Evolutionary conservation across 2,329 filamentous ascomycete genomes (phyloP), one percentile per base, ranked within the genome.

Genomic region (Harringtonia lauricola): DNA sequence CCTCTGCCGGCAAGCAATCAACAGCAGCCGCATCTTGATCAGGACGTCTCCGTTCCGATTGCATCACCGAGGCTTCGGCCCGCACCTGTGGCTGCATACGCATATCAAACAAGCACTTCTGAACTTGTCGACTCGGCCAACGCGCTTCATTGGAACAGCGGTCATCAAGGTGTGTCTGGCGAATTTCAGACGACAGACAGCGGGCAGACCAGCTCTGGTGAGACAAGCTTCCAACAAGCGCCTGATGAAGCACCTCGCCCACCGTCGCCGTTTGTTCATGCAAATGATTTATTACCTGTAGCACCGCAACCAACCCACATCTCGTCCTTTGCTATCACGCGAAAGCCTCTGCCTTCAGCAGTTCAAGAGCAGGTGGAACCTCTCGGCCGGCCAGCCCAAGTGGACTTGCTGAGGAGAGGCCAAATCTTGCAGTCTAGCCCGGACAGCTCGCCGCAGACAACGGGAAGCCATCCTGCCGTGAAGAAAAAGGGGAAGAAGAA

Each of bases 301-400:
- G 85, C 85, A 41, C 84, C 86, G 22, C 84, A 86, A 55, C 83
- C 86, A 42, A 79, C 80, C 39, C 81, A 85, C 56, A 78, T 77
- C 50, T 71, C 83, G 59, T 66, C 72, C 50, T 57, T 81, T 63
- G 65, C 73, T 52, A 50, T 39, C 2, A n/a, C 24, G 9, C 34
- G 24, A 15, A 24, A 43, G 43, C 37, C 30, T 33, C 29, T 37
- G 9, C 14, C 35, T 15, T 29, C 34, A n/a, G 35, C 30, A 21
- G 21, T 17, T 3, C n/a, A 34, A 3, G 59, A 64, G 21, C 60
- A 60, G 49, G 17, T 17, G 26, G 34, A 37, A 2, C 22, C 8
- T 17, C 41, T 9, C 7, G 67, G 62, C 57, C 57, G 62, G 18
- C 64, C 72, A 28, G 71, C 74, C 17, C 76, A 79, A 55, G 67